Conservation (phyloP, 768 basidiomycete species). For the Terana coerulea region DNA sequence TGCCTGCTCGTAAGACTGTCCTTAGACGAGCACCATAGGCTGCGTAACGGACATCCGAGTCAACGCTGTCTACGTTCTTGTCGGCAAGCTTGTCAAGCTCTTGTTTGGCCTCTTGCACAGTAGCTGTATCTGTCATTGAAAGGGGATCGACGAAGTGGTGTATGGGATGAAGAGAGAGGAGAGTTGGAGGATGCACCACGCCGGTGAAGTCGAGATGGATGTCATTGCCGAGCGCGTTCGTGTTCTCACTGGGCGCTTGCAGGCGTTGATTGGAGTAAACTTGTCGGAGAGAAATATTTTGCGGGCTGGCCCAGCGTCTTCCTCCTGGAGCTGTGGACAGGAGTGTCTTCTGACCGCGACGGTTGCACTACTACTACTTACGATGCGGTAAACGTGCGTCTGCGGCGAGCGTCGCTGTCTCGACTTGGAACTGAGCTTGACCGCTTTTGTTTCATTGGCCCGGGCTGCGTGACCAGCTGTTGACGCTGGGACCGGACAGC, state of each 20-base stretch:
- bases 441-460: not conserved
- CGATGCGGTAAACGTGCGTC: conserved; percentile 3
- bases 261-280: too few species aligned
- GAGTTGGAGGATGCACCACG: not conserved
- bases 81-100: conserved; percentile 59
- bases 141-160: not conserved
- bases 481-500: conserved; percentile 4
- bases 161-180: not conserved
- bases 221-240: not conserved
- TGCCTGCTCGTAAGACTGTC: conserved; percentile 66
- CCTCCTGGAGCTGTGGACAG: too few species aligned
- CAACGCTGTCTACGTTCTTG: conserved; percentile 58
- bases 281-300: too few species aligned
- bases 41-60: conserved; percentile 67
- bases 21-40: conserved; percentile 77
- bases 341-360: too few species aligned
- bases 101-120: conserved; percentile 31
- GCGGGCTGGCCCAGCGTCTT: too few species aligned
- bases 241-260: too few species aligned
- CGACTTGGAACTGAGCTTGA: not conserved
- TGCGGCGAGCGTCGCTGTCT: not conserved
- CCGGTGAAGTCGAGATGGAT: not conserved
- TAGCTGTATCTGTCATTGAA: conserved; percentile 16
- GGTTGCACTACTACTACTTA: not conserved
- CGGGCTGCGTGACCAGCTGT: not conserved